phyloP scores from a whole-genome alignment of 352 stramenopile genomes.

The Phytophthora macrochlamydospora region DNA sequence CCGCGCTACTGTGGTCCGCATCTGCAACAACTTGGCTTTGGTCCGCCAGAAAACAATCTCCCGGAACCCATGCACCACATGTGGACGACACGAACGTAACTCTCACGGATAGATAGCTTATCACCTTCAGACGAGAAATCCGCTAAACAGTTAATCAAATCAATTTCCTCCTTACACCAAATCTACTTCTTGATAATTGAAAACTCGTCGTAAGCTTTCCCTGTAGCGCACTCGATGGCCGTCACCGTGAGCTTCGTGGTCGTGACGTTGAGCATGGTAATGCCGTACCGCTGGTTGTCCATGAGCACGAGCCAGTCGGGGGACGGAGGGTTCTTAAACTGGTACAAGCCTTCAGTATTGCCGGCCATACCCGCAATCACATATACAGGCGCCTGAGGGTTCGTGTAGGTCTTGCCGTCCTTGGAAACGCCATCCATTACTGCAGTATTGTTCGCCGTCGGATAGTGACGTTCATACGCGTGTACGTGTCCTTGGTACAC shows the following conservation, averaged over 20 bases:
- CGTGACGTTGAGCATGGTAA: not conserved
- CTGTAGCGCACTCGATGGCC: not conserved
- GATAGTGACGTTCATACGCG: constrained; percentile 40
- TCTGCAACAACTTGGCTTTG: too few species aligned
- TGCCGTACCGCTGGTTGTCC: not conserved
- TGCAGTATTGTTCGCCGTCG: constrained; percentile 24
- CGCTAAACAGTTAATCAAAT: too few species aligned
- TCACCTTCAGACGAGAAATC: too few species aligned
- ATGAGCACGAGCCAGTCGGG: not conserved
- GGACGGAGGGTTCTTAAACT: not conserved
- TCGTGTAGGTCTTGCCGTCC: constrained; percentile 36
- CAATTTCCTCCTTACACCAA: too few species aligned
- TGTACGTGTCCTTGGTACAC: constrained; percentile 46
- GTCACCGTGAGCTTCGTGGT: not conserved
- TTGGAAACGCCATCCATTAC: constrained; percentile 34
- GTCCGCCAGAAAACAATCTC: too few species aligned
- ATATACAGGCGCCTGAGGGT: constrained; percentile 43
- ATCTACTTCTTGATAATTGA: not conserved
- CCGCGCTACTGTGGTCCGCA: too few species aligned
- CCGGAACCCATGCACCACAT: too few species aligned
- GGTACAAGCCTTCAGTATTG: constrained; percentile 23
- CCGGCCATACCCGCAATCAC: constrained; percentile 39
- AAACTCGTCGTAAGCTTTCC: not conserved
- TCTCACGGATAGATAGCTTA: too few species aligned
- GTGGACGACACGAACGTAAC: too few species aligned